Evolutionary conservation across 2,329 filamentous ascomycete genomes (phyloP).

Genomic region (Aspergillus sp.): DNA sequence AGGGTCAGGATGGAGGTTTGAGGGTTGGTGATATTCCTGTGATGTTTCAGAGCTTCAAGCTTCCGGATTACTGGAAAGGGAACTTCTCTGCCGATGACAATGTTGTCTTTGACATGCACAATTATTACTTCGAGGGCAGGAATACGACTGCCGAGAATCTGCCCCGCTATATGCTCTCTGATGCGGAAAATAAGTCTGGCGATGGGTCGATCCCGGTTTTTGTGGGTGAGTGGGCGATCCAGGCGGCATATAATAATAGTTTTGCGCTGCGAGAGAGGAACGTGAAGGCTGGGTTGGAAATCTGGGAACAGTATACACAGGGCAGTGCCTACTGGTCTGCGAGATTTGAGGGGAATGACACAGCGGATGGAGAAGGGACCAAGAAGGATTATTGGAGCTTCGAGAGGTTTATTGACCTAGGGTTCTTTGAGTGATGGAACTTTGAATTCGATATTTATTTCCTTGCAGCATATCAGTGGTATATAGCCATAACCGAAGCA

Average conservation of each 20-base stretch:
- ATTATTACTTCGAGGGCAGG: conserved; percentile 24
- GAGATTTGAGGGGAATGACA: conserved; percentile 9
- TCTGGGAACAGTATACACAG: conserved; percentile 16
- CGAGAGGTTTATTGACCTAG: not conserved
- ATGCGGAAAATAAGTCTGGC: conserved; percentile 16
- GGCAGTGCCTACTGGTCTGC: conserved; percentile 24
- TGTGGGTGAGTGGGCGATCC: conserved; percentile 26
- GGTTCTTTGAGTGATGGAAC: not conserved
- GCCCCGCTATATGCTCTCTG: conserved; percentile 16
- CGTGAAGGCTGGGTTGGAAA: conserved; percentile 17
- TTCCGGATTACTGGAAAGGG: conserved; percentile 20
- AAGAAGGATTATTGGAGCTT: conserved; percentile 6
- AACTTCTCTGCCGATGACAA: conserved; percentile 18
- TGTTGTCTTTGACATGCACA: conserved; percentile 27
- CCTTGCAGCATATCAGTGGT: conserved; percentile 2
- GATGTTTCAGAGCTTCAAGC: conserved; percentile 29
- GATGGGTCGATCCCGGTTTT: conserved; percentile 24
- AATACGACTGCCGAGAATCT: conserved; percentile 19
- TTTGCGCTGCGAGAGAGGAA: conserved; percentile 16
- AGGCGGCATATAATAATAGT: conserved; percentile 17
- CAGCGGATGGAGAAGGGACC: not conserved
- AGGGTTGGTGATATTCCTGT: conserved; percentile 16
- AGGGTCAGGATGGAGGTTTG: not conserved
- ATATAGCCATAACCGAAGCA: conserved; percentile 5
- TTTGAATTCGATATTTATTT: not conserved